Evolutionary conservation across 2,329 filamentous ascomycete species (phyloP).

Genomic region (Paracamarosporium sp.): DNA sequence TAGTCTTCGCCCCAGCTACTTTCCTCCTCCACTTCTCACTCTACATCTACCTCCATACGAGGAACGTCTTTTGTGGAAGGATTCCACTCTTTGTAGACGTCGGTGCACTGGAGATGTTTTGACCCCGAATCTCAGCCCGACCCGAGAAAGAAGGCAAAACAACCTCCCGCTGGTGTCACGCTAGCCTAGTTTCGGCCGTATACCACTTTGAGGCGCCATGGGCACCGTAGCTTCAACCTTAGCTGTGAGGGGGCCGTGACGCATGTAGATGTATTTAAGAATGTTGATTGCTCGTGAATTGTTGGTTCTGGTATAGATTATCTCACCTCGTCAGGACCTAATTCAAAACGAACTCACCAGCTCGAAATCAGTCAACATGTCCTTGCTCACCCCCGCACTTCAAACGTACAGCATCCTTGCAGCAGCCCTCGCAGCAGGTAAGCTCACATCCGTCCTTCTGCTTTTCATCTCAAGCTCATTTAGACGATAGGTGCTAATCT

Average conservation of each 20-base stretch:
- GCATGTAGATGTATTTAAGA: neutral
- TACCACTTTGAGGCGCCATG: neutral
- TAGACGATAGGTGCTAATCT: slow-evolving; percentile 22
- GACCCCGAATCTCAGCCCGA: neutral
- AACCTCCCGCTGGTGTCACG: neutral
- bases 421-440: slow-evolving; percentile 24
- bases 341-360: neutral
- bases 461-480: neutral
- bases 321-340: neutral
- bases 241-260: neutral
- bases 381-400: slow-evolving; percentile 15
- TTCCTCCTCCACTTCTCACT: neutral
- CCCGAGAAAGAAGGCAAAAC: neutral
- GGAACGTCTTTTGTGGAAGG: neutral
- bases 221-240: neutral
- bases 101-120: neutral
- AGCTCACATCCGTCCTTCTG: neutral
- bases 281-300: neutral
- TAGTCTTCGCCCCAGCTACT: neutral
- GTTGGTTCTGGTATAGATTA: neutral
- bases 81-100: neutral
- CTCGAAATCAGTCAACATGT: neutral
- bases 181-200: neutral
- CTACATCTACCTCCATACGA: neutral
- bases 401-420: slow-evolving; percentile 30